A percentile compares a stretch with the other conserved stretches of the same genome.
phyloP scores from a whole-genome alignment of 1,139 yeast species.

The Lodderomyces elongisporus region DNA sequence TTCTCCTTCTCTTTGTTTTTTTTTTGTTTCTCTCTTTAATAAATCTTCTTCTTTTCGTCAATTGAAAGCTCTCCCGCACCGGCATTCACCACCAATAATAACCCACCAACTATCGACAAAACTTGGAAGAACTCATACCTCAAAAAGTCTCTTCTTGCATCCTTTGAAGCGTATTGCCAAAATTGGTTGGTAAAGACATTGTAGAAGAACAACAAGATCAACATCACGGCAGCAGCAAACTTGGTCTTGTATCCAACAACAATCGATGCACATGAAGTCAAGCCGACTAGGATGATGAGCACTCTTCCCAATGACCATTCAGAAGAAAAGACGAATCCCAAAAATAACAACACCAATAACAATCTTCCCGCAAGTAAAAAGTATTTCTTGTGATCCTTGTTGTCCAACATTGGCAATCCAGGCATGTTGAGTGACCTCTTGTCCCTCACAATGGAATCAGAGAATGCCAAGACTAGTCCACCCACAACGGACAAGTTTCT shows the following conservation, averaged over 20 bases:
- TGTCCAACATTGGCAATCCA: constrained; percentile 83
- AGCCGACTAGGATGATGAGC: constrained; percentile 65
- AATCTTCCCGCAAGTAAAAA: constrained; percentile 86
- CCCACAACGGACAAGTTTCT: constrained; percentile 91
- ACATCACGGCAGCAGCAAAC: constrained; percentile 76
- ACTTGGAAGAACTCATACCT: constrained; percentile 95
- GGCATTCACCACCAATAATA: constrained; percentile 82
- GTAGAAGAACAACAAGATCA: constrained; percentile 67
- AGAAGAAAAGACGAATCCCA: constrained; percentile 79
- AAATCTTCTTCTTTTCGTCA: constrained; percentile 94
- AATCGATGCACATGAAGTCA: constrained; percentile 69
- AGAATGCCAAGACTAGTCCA: constrained; percentile 82
- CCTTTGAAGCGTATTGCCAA: constrained; percentile 71
- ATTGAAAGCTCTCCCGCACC: constrained; percentile 95
- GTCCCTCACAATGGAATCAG: constrained; percentile 84
- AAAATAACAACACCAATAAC: constrained; percentile 75
- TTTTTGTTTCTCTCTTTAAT: constrained; percentile 45
- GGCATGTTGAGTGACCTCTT: constrained; percentile 72
- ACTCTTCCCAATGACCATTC: constrained; percentile 67
- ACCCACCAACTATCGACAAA: constrained; percentile 90
- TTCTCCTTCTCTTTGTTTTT: no score
- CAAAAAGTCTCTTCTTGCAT: constrained; percentile 81
- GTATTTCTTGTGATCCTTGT: constrained; percentile 80
- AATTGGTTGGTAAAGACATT: constrained; percentile 81
- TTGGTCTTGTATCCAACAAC: constrained; percentile 93